A percentile compares a stretch with the other conserved stretches of the same genome.
Conservation (phyloP, 805 yeast genomes). For the Starmerella stigmatis region DNA sequence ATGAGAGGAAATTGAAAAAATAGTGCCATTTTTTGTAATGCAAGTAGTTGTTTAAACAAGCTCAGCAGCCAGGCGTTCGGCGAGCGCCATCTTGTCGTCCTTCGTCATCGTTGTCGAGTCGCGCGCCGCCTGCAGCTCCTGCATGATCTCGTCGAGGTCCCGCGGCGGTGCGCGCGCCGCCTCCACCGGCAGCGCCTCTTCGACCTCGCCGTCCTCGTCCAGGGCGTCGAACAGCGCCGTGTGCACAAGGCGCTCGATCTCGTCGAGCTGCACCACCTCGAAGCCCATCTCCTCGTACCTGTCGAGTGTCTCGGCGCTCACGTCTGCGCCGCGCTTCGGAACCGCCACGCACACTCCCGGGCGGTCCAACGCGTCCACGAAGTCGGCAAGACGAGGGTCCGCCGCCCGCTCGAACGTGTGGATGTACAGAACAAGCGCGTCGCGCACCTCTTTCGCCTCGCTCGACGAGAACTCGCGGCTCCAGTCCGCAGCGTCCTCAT, state of each 20-base stretch:
- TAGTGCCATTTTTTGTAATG: not conserved
- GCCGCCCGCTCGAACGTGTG: slow-evolving; percentile 17
- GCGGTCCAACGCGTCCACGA: slow-evolving; percentile 22
- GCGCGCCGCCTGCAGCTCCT: slow-evolving; percentile 25
- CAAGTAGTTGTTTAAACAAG: slow-evolving; percentile 20
- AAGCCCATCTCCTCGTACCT: slow-evolving; percentile 18
- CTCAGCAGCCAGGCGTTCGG: slow-evolving; percentile 30
- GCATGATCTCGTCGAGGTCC: slow-evolving; percentile 28
- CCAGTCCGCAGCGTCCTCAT: slow-evolving; percentile 27
- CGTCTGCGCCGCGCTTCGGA: slow-evolving; percentile 14
- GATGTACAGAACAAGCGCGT: slow-evolving; percentile 32
- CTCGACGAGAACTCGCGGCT: slow-evolving; percentile 26
- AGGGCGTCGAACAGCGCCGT: slow-evolving; percentile 14
- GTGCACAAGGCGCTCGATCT: slow-evolving; percentile 22
- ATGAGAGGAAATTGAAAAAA: slow-evolving; percentile 2
- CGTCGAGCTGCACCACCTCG: slow-evolving; percentile 27
- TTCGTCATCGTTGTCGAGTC: slow-evolving; percentile 22
- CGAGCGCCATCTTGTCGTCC: slow-evolving; percentile 29
- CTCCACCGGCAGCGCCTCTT: slow-evolving; percentile 7
- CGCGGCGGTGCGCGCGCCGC: not conserved
- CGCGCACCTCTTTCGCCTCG: slow-evolving; percentile 33
- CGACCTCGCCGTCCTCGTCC: slow-evolving; percentile 10
- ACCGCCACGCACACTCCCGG: slow-evolving; percentile 26
- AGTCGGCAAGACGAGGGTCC: slow-evolving; percentile 15
- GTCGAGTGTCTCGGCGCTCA: not conserved